A percentile compares a stretch with the other conserved stretches of the same genome.
Evolutionary conservation across 495 filamentous ascomycete species (phyloP).

Genomic region (Daldinia bambusicola): DNA sequence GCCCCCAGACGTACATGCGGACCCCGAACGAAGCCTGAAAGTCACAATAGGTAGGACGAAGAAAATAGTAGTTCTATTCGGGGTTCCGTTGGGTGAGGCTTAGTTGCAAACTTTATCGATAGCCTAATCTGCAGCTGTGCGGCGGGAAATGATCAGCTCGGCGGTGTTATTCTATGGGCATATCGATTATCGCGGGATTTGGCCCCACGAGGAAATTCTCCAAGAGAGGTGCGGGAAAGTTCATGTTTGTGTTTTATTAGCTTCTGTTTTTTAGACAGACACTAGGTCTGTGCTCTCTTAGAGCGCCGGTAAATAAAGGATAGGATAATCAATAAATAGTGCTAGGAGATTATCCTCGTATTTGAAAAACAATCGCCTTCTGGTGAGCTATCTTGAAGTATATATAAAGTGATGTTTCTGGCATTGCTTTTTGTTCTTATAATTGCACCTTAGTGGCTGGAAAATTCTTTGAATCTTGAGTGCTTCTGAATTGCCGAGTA

Average conservation of each 20-base stretch:
- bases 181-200: background rate
- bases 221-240: background rate
- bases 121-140: background rate
- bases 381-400: background rate
- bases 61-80: background rate
- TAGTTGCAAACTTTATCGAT: background rate
- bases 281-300: background rate
- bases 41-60: background rate
- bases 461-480: background rate
- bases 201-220: background rate
- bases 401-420: background rate
- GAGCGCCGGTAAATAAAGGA: background rate
- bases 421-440: background rate
- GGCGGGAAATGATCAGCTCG: background rate
- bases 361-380: background rate
- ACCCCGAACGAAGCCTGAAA: background rate
- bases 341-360: background rate
- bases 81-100: background rate
- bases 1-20: background rate
- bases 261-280: background rate
- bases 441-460: background rate
- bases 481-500: background rate
- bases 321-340: background rate
- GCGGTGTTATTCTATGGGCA: background rate
- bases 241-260: background rate